Evolutionary conservation across 1,139 yeast genomes (phyloP).

Genomic region (Pneumocystis sp.): DNA sequence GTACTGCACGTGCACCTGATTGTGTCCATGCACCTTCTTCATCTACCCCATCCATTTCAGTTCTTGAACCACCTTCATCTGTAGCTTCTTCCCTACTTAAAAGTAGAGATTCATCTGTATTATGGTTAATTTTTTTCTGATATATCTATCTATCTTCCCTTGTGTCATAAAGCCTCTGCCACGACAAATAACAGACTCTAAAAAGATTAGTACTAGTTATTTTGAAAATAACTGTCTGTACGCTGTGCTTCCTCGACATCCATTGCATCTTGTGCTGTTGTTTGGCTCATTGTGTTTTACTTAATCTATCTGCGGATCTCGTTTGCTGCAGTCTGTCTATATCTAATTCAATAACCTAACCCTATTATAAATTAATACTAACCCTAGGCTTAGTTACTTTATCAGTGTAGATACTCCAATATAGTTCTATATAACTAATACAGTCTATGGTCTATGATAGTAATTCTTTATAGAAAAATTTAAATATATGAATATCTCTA

Average conservation of each 20-base stretch:
- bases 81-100: background rate
- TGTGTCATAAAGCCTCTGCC: background rate
- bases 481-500: too few relatives aligned
- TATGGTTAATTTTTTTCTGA: background rate
- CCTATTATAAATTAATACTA: too few relatives aligned
- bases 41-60: background rate
- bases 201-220: background rate
- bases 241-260: background rate
- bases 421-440: too few relatives aligned
- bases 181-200: background rate
- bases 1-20: background rate
- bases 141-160: background rate
- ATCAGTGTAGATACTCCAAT: too few relatives aligned
- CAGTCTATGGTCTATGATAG: too few relatives aligned
- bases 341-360: constrained; percentile 12
- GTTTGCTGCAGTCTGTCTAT: constrained; percentile 4
- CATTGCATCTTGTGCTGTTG: background rate
- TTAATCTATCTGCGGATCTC: background rate
- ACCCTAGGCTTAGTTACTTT: too few relatives aligned
- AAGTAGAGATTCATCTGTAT: background rate
- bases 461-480: too few relatives aligned
- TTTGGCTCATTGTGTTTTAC: background rate
- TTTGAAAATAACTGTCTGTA: background rate
- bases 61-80: background rate
- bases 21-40: background rate